Base-by-base conservation (phyloP, 1,284 basidiomycete species). In the Porodaedalea pini region DNA sequence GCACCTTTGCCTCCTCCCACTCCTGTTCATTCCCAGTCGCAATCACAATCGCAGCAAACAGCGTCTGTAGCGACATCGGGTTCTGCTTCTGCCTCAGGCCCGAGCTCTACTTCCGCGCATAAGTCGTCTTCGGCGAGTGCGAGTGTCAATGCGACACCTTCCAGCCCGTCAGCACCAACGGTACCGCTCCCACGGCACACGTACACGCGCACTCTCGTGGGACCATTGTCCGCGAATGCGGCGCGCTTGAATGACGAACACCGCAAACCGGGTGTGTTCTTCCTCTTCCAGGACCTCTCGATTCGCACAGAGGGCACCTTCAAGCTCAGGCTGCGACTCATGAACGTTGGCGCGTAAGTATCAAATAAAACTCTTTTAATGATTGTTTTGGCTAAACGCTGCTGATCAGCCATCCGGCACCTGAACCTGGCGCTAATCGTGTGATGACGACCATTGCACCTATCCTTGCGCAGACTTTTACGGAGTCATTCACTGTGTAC, bases 401-500 rank as follows among this genome's bases (percentile, higher is more conserved):
- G 5, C 19, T 23, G 6, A 61, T 61, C 65, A 92, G 89, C 8
- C 79, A 81, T 13, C 85, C 88, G 60, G 84, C 86, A 44, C 88
- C 89, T 15, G 87, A 88, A 67, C 69, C 77, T 57, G 83, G 88
- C 63, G 81, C 85, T n/a, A 67, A 71, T 45, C 74, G 77, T 51
- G 80, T 88, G 57, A 82, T 86, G 73, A 86, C 77, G 43, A 77
- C 78, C 57, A 67, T 81, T 56, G 85, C 85, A 47, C 85, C 86
- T 21, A 83, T 94, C 4, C 80, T 94, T 17, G 91, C 93, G 6
- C 86, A 92, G 68, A 83, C 86, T 2, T 92, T 88, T 68, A 92
- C 91, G 48, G 85, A 92, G n/a, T 77, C 85, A 17, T 96, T 97
- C 68, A 82, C 85, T n/a, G 94, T 96, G 1, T 95, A 81, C 71